phyloP scores from a whole-genome alignment of 768 basidiomycete species.

The Hemileccinum impolitum region DNA sequence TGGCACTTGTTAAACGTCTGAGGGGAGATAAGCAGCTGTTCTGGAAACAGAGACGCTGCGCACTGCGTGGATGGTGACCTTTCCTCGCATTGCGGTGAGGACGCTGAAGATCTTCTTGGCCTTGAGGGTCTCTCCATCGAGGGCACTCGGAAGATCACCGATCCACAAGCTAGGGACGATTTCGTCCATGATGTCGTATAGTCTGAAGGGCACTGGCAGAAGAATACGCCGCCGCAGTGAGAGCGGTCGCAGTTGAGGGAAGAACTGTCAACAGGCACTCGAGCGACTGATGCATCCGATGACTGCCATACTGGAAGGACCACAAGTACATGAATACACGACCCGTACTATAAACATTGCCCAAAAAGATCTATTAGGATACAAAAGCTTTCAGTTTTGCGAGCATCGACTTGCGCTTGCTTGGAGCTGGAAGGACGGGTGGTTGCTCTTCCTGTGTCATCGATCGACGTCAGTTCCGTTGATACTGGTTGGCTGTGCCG shows the following conservation, averaged over 20 bases:
- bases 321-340: background rate
- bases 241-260: background rate
- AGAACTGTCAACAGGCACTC: background rate
- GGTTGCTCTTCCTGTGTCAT: constrained; percentile 1
- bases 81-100: constrained; percentile 69
- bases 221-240: background rate
- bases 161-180: constrained; percentile 81
- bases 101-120: constrained; percentile 74
- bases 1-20: constrained; percentile 81
- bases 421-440: background rate
- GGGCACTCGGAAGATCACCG: constrained; percentile 72
- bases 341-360: too few relatives aligned
- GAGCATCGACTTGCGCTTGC: constrained; percentile 15
- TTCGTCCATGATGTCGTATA: constrained; percentile 60
- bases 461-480: background rate
- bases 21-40: background rate
- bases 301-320: background rate
- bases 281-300: too few relatives aligned
- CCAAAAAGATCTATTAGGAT: too few relatives aligned
- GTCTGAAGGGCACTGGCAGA: background rate
- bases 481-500: background rate
- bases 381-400: constrained; percentile 13
- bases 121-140: constrained; percentile 57
- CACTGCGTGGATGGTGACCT: constrained; percentile 63
- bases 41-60: constrained; percentile 9